Base-by-base conservation (phyloP, 139 green algal species). In the Chlorella sp. region DNA sequence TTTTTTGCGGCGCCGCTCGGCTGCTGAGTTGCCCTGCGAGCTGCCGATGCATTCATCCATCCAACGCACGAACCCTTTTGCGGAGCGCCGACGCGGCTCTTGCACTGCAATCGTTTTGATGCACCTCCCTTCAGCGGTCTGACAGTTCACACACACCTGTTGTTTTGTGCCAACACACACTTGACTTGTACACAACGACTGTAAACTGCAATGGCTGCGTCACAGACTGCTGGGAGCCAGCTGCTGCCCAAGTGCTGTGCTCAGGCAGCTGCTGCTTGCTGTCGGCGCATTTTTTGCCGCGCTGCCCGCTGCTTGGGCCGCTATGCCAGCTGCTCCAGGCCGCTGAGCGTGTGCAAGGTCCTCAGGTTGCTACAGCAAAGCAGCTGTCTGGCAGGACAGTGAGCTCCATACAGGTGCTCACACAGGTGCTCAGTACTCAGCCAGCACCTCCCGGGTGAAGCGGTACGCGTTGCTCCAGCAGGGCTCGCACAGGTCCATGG, bases 401-500 rank as follows among this genome's bases (percentile, higher is more conserved):
- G n/a, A n/a, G n/a, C n/a, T n/a, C n/a, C n/a, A n/a, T n/a, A n/a
- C n/a, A n/a, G n/a, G n/a, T n/a, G n/a, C n/a, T n/a, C n/a, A n/a
- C n/a, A n/a, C n/a, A n/a, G n/a, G n/a, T 34, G 20, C 43, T 83
- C 77, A 83, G 77, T 73, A 84, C 79, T 85, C 38, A 20, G 91
- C 87, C 80, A 97, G 87, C 36, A 96, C 75, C 73, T 93, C 87
- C 26, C 91, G 83, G 7, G 92, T 90, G 79, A 94, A 96, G n/a
- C 90, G 83, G 87, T 92, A 98, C 8, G 92, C 84, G 64, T 91
- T 83, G 80, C 88, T 94, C 94, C 94, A 98, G 85, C 90, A 87
- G 17, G 95, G 90, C 91, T 98, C 92, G 86, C 78, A 86, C 64
- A 84, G 46, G 84, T 93, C 90, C 69, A 93, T 89, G 34, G 89